Evolutionary conservation across 1,284 basidiomycete genomes (phyloP).

Genomic region (Ustilago esculenta): DNA sequence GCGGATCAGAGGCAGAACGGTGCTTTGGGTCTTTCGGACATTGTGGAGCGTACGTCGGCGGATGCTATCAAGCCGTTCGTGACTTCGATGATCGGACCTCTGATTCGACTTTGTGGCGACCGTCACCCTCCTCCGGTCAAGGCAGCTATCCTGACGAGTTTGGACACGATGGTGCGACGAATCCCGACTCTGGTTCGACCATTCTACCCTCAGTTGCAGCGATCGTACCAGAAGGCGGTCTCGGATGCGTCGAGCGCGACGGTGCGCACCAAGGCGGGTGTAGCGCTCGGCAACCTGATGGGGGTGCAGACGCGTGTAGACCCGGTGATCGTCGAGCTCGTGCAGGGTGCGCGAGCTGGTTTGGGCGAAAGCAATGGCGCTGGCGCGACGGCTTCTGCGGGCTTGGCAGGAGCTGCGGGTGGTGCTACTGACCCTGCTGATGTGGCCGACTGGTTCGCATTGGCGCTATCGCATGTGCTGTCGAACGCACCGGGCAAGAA

Average conservation of each 20-base stretch:
- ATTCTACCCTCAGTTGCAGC: conserved; percentile 97
- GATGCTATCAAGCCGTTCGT: conserved; percentile 93
- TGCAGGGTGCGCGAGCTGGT: conserved; percentile 70
- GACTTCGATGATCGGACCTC: conserved; percentile 92
- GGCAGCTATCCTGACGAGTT: conserved; percentile 59
- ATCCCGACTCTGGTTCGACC: conserved; percentile 90
- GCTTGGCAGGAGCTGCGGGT: conserved; percentile 23
- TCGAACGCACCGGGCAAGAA: conserved; percentile 76
- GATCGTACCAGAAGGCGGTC: conserved; percentile 94
- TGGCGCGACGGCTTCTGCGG: conserved; percentile 10
- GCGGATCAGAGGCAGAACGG: conserved; percentile 81
- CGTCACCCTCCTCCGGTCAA: conserved; percentile 65
- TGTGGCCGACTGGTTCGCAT: conserved; percentile 75
- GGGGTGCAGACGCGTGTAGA: conserved; percentile 71
- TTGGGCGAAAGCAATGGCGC: conserved; percentile 68
- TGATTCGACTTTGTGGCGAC: conserved; percentile 73
- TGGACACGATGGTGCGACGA: conserved; percentile 68
- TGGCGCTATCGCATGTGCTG: conserved; percentile 82
- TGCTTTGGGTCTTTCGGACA: conserved; percentile 91
- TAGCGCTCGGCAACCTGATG: conserved; percentile 92
- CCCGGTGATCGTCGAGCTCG: conserved; percentile 84
- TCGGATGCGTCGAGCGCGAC: conserved; percentile 81
- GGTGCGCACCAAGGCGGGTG: conserved; percentile 83
- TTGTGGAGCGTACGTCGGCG: conserved; percentile 89
- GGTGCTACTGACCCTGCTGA: conserved; percentile 34